Evolutionary conservation across 140 eudicot genomes (phyloP).

Genomic region (Senecio squalidus): DNA sequence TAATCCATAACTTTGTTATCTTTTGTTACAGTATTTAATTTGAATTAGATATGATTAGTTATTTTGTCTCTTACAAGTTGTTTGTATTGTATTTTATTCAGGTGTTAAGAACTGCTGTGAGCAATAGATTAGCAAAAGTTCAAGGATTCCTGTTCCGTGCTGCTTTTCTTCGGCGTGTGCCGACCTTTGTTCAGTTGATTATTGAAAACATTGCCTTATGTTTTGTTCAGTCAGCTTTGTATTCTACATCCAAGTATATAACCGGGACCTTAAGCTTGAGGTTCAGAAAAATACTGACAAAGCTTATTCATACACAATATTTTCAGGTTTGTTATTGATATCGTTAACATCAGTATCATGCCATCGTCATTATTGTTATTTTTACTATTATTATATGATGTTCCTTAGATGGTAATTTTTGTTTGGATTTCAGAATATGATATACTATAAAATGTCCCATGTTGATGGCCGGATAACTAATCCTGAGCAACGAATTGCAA

Average conservation of each 20-base stretch:
- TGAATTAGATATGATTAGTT: not conserved
- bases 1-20: too few species aligned
- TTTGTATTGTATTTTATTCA: constrained; percentile 30
- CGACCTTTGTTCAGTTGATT: constrained; percentile 77
- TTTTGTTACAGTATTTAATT: not conserved
- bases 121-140: constrained; percentile 98
- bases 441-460: constrained; percentile 93
- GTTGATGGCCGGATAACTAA: constrained; percentile 91
- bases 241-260: constrained; percentile 90
- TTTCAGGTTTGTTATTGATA: constrained; percentile 59
- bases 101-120: constrained; percentile 92
- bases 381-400: not conserved
- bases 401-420: constrained; percentile 11
- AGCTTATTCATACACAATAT: constrained; percentile 84
- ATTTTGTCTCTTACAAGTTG: constrained; percentile 4
- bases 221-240: constrained; percentile 80
- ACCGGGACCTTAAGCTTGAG: constrained; percentile 97
- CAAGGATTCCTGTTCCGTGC: constrained; percentile 97
- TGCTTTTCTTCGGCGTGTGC: constrained; percentile 99
- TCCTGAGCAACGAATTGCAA: constrained; percentile 97
- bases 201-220: constrained; percentile 82
- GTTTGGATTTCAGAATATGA: constrained; percentile 76
- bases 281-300: constrained; percentile 87
- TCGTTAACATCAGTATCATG: not conserved
- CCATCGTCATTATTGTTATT: not conserved